Evolutionary conservation across 768 basidiomycete genomes (phyloP).

Genomic region (Thelephora aurantiotincta): DNA sequence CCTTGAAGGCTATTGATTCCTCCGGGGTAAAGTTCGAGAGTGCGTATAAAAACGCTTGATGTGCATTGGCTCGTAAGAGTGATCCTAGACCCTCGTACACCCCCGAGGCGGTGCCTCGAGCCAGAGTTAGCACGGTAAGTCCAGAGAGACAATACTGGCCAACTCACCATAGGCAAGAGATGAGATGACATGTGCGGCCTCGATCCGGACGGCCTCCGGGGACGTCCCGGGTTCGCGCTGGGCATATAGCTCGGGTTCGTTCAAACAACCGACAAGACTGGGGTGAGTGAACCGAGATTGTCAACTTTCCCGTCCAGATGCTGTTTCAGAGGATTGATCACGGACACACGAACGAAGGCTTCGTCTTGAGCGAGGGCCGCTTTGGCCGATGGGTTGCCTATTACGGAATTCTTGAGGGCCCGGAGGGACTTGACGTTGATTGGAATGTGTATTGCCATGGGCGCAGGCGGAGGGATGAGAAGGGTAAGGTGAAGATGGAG

Average conservation of each 20-base stretch:
- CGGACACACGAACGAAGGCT: slow-evolving; percentile 24
- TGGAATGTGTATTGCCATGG: too few relatives aligned
- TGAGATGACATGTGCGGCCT: slow-evolving; percentile 62
- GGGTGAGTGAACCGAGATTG: not conserved
- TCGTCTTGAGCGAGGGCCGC: slow-evolving; percentile 39
- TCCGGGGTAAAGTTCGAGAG: slow-evolving; percentile 32
- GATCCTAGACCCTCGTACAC: slow-evolving; percentile 45
- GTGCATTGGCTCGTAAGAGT: slow-evolving; percentile 43
- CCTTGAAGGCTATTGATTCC: slow-evolving; percentile 26
- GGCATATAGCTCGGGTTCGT: slow-evolving; percentile 21
- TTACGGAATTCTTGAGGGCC: slow-evolving; percentile 59
- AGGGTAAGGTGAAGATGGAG: too few relatives aligned
- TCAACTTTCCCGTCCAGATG: not conserved
- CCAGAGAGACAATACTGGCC: not conserved
- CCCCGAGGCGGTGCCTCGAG: slow-evolving; percentile 22
- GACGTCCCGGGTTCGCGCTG: slow-evolving; percentile 20
- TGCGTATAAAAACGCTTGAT: slow-evolving; percentile 46
- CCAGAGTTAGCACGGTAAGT: not conserved
- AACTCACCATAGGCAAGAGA: slow-evolving; percentile 54
- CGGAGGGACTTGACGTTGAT: slow-evolving; percentile 28
- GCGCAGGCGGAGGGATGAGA: too few relatives aligned
- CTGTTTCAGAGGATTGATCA: slow-evolving; percentile 3
- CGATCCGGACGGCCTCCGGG: slow-evolving; percentile 42
- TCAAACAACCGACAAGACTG: slow-evolving; percentile 52
- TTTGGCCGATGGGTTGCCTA: slow-evolving; percentile 71